Evolutionary conservation across 140 eudicot genomes (phyloP).

Genomic region (Anethum foeniculum): DNA sequence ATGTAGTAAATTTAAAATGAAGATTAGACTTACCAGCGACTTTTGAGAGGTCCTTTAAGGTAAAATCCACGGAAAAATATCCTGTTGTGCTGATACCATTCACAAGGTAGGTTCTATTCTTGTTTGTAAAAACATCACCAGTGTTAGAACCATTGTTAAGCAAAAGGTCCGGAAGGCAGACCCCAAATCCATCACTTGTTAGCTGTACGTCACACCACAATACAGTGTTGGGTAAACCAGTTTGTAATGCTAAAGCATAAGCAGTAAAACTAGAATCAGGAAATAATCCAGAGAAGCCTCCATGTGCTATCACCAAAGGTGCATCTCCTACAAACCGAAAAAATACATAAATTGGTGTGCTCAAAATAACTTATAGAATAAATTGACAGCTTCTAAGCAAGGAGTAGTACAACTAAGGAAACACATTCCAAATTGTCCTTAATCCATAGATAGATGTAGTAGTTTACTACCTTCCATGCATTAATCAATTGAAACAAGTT

Average conservation of each 20-base stretch:
- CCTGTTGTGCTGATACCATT: constrained; percentile 29
- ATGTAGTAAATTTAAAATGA: neutral
- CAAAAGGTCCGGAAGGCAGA: constrained; percentile 38
- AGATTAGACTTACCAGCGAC: constrained; percentile 30
- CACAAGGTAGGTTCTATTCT: constrained; percentile 23
- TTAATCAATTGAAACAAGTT: neutral
- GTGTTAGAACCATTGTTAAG: constrained; percentile 32
- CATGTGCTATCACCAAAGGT: constrained; percentile 48
- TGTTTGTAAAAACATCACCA: neutral
- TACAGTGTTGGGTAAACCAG: constrained; percentile 23
- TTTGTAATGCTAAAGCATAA: constrained; percentile 20
- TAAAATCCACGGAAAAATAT: constrained; percentile 38
- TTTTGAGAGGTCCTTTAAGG: constrained; percentile 20
- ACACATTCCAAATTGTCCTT: neutral
- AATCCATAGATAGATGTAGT: neutral
- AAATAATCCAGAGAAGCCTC: constrained; percentile 52
- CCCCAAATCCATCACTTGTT: constrained; percentile 44
- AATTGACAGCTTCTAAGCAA: neutral
- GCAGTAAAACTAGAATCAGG: constrained; percentile 36
- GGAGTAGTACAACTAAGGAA: neutral
- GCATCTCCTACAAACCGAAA: constrained; percentile 31
- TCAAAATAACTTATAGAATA: neutral
- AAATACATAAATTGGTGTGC: neutral
- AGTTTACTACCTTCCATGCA: neutral
- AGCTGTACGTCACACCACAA: constrained; percentile 59